These are phyloP conservation scores for Aspergillus nanangensis DNA, from an alignment of 495 filamentous ascomycete species.

Conservation along the genomic window DNA sequence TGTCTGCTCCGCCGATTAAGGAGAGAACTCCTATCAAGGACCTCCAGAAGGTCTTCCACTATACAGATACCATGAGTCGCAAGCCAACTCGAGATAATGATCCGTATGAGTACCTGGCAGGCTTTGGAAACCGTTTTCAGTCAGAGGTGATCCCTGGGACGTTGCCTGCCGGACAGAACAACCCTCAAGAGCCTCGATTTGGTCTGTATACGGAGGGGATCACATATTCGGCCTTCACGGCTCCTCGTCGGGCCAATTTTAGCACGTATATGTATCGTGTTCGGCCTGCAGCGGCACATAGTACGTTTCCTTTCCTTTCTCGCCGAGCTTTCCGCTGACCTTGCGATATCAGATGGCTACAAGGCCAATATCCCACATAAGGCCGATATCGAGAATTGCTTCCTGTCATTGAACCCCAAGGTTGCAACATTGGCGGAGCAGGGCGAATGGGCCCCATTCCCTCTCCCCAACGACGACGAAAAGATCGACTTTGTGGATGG, in stretches of 20 bases:
- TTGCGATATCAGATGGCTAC: conserved; percentile 27
- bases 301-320: conserved; percentile 18
- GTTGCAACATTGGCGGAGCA: conserved; percentile 32
- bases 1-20: conserved; percentile 20
- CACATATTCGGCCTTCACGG: conserved; percentile 49
- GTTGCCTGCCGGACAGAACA: conserved; percentile 37
- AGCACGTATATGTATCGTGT: conserved; percentile 40
- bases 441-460: conserved; percentile 39
- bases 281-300: conserved; percentile 35
- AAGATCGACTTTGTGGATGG: conserved; percentile 38
- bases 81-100: conserved; percentile 41
- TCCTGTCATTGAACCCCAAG: conserved; percentile 35
- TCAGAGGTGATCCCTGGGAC: conserved; percentile 41
- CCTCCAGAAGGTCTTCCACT: conserved; percentile 39
- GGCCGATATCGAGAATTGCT: conserved; percentile 36
- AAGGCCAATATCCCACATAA: conserved; percentile 25
- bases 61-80: conserved; percentile 35
- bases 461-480: conserved; percentile 27
- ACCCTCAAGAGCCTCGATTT: conserved; percentile 33
- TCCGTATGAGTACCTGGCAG: conserved; percentile 37
- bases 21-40: conserved; percentile 28
- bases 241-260: conserved; percentile 34
- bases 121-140: conserved; percentile 36
- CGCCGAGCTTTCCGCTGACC: not conserved
- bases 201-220: conserved; percentile 58